A percentile compares a stretch with the other conserved stretches of the same genome.
Evolutionary conservation across 768 basidiomycete genomes (phyloP).

Genomic region (Tylopilus felleus): DNA sequence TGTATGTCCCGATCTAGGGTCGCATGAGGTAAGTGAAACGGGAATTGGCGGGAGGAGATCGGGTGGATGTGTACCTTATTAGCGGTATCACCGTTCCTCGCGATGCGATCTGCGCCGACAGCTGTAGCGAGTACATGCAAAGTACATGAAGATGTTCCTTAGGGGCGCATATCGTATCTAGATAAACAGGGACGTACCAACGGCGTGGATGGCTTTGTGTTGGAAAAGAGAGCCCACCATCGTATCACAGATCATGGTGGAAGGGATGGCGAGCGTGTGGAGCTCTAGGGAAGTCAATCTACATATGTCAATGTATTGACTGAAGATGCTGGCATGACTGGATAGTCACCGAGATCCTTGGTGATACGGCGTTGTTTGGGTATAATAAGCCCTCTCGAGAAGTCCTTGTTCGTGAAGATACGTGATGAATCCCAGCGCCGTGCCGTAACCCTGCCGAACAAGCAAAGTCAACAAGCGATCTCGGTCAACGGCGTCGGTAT

Average conservation of each 20-base stretch:
- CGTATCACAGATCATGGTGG: conserved; percentile 94
- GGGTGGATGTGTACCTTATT: conserved; percentile 63
- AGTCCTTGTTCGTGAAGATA: conserved; percentile 77
- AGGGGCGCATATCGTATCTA: background rate
- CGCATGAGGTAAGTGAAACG: background rate
- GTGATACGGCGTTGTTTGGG: conserved; percentile 93
- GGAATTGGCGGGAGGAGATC: background rate
- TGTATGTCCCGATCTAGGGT: conserved; percentile 83
- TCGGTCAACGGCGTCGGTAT: background rate
- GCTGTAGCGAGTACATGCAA: conserved; percentile 43
- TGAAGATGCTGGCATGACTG: background rate
- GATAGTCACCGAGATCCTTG: conserved; percentile 72
- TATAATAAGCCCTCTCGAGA: conserved; percentile 83
- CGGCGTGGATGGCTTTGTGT: conserved; percentile 76
- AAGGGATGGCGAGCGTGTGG: conserved; percentile 76
- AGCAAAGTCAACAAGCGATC: background rate
- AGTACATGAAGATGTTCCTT: background rate
- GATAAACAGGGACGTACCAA: conserved; percentile 45
- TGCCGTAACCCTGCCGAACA: conserved; percentile 84
- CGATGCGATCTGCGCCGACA: conserved; percentile 87
- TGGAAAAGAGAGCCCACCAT: conserved; percentile 97
- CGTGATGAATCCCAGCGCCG: conserved; percentile 91
- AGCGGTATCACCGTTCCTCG: conserved; percentile 92
- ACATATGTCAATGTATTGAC: background rate
- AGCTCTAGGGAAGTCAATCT: conserved; percentile 91